phyloP scores from a whole-genome alignment of 1,139 yeast genomes.

The Hyphopichia buzzinii region DNA sequence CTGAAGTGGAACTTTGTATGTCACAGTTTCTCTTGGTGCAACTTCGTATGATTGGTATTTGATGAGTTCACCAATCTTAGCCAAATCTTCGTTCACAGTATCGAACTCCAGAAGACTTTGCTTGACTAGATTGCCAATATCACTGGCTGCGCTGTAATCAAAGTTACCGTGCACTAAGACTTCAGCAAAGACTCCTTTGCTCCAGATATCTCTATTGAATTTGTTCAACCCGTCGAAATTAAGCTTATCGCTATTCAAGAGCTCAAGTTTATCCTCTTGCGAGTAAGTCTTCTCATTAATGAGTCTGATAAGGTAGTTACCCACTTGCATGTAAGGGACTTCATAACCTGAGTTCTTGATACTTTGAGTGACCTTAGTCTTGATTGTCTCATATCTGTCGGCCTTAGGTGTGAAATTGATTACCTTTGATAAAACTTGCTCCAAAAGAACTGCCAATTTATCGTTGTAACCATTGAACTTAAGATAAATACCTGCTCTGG shows the following conservation, averaged over 20 bases:
- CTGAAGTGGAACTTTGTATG: slow-evolving; percentile 51
- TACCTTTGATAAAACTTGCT: slow-evolving; percentile 56
- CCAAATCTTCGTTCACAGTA: slow-evolving; percentile 41
- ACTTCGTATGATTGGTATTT: slow-evolving; percentile 37
- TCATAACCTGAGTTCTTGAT: slow-evolving; percentile 70
- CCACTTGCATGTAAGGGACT: slow-evolving; percentile 75
- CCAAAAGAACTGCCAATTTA: slow-evolving; percentile 63
- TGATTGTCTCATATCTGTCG: slow-evolving; percentile 63
- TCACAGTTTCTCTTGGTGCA: slow-evolving; percentile 39
- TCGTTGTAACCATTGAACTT: slow-evolving; percentile 80
- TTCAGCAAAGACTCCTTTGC: slow-evolving; percentile 59
- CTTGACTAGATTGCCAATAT: slow-evolving; percentile 20
- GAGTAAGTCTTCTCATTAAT: slow-evolving; percentile 71
- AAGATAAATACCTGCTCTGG: slow-evolving; percentile 70
- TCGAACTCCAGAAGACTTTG: slow-evolving; percentile 19
- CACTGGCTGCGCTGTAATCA: slow-evolving; percentile 49
- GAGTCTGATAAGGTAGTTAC: slow-evolving; percentile 57
- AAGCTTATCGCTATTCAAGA: slow-evolving; percentile 38
- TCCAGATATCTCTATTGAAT: slow-evolving; percentile 42
- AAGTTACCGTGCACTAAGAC: slow-evolving; percentile 80
- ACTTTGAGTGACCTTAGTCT: slow-evolving; percentile 60
- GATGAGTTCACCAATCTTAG: slow-evolving; percentile 22
- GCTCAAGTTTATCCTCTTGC: slow-evolving; percentile 57
- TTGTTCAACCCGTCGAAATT: slow-evolving; percentile 48
- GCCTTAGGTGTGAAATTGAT: slow-evolving; percentile 50